phyloP scores from a whole-genome alignment of 1,139 yeast species.

The Yamadazyma aaseri region DNA sequence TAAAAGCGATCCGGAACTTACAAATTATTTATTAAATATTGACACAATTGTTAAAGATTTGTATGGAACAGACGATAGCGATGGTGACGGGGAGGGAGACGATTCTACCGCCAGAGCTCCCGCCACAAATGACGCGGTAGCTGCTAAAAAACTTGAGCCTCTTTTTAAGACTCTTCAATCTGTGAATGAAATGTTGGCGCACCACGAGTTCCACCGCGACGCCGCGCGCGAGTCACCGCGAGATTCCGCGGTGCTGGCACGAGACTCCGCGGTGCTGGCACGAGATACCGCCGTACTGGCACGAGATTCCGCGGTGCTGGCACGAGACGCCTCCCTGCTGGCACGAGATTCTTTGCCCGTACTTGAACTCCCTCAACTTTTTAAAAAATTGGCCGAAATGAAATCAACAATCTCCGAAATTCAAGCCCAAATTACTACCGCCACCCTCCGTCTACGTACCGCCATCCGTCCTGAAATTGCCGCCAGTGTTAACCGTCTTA shows the following conservation, averaged over 20 bases:
- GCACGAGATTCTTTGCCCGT: too few relatives aligned
- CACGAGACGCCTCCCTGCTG: too few relatives aligned
- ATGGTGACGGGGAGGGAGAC: conserved; percentile 9
- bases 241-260: background rate
- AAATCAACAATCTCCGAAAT: conserved; percentile 12
- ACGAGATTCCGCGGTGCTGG: too few relatives aligned
- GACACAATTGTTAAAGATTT: conserved; percentile 29
- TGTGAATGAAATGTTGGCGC: conserved; percentile 11
- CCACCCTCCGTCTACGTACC: conserved; percentile 14
- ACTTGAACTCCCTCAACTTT: conserved; percentile 10
- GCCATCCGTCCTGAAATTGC: conserved; percentile 28
- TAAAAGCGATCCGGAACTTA: conserved; percentile 20
- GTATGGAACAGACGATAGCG: conserved; percentile 4
- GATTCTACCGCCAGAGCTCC: too few relatives aligned
- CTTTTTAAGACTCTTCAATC: conserved; percentile 13
- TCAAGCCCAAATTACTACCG: conserved; percentile 5
- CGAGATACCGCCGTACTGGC: too few relatives aligned
- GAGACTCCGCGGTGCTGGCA: background rate
- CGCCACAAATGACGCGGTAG: background rate
- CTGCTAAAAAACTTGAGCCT: conserved; percentile 10
- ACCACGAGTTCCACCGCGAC: conserved; percentile 2
- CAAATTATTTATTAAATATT: conserved; percentile 32
- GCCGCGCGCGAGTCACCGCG: background rate
- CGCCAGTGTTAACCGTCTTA: conserved; percentile 27
- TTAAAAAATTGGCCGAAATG: conserved; percentile 7